These are phyloP conservation scores for Coffea canephora DNA, from an alignment of 257 asterid species.

Conservation along the genomic window DNA sequence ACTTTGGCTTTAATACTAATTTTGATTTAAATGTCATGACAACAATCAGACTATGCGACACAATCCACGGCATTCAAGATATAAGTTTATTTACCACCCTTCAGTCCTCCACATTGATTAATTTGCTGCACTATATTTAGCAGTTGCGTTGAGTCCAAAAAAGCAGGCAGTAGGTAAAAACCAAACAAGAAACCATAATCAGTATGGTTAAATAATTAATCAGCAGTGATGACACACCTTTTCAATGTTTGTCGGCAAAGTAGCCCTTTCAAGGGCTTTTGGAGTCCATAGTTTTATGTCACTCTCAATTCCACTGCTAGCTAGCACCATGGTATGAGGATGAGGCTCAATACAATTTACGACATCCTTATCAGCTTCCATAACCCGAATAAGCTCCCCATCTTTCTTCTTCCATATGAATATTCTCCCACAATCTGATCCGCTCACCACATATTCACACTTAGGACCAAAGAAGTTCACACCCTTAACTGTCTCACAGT, in stretches of 20 bases:
- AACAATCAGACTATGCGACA: neutral
- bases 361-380: constrained; percentile 72
- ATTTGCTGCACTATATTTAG: neutral
- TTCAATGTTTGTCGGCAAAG: constrained; percentile 55
- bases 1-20: no score
- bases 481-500: constrained; percentile 77
- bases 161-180: neutral
- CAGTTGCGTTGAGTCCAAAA: neutral
- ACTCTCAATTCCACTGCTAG: constrained; percentile 84
- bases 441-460: constrained; percentile 82
- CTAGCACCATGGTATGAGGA: constrained; percentile 72
- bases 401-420: constrained; percentile 86
- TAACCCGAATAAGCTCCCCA: constrained; percentile 77
- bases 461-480: constrained; percentile 87
- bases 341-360: constrained; percentile 89
- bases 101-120: neutral
- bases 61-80: neutral
- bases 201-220: neutral
- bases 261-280: constrained; percentile 63
- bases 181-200: neutral
- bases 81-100: neutral
- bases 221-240: constrained; percentile 44
- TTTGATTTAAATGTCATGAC: neutral
- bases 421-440: constrained; percentile 93
- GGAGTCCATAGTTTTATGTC: constrained; percentile 86